Percentiles rank a stretch among this genome's conserved stretches.
These are phyloP conservation scores for Aegilops bicornis DNA, from an alignment of 176 grass and related monocot species.

Conservation along the genomic window DNA sequence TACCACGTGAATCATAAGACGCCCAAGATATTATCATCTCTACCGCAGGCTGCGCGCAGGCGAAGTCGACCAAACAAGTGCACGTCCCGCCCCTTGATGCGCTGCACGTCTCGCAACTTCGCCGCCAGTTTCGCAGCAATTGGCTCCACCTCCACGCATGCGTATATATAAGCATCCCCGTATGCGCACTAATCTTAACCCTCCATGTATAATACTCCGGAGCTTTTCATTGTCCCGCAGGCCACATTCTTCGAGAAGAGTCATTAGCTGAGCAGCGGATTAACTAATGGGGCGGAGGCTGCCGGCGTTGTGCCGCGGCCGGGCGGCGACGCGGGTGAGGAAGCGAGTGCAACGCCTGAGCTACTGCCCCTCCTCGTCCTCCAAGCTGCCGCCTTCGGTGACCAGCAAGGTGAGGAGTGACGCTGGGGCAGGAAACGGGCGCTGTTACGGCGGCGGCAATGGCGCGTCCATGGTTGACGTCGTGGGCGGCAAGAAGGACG, in stretches of 20 bases:
- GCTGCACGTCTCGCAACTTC: constrained; percentile 20
- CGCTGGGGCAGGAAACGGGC: background rate
- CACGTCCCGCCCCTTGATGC: background rate
- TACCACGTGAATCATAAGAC: background rate
- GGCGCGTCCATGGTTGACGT: background rate
- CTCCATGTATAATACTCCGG: background rate
- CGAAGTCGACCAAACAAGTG: background rate
- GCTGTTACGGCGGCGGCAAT: background rate
- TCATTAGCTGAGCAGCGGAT: background rate
- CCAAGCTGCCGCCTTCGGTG: constrained; percentile 5
- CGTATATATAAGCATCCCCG: background rate
- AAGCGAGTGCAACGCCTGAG: constrained; percentile 26
- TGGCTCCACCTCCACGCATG: too few species aligned
- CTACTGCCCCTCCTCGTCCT: background rate
- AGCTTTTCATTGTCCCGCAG: background rate
- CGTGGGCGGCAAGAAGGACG: background rate
- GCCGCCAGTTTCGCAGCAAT: constrained; percentile 11
- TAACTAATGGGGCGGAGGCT: constrained; percentile 38
- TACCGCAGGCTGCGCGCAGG: background rate
- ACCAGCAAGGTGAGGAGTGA: background rate
- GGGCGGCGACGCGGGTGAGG: constrained; percentile 29
- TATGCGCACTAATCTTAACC: background rate
- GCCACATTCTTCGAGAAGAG: too few species aligned
- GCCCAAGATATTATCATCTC: background rate
- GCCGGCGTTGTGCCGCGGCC: constrained; percentile 18